phyloP scores from a whole-genome alignment of 768 basidiomycete genomes.

The Tylopilus felleus region DNA sequence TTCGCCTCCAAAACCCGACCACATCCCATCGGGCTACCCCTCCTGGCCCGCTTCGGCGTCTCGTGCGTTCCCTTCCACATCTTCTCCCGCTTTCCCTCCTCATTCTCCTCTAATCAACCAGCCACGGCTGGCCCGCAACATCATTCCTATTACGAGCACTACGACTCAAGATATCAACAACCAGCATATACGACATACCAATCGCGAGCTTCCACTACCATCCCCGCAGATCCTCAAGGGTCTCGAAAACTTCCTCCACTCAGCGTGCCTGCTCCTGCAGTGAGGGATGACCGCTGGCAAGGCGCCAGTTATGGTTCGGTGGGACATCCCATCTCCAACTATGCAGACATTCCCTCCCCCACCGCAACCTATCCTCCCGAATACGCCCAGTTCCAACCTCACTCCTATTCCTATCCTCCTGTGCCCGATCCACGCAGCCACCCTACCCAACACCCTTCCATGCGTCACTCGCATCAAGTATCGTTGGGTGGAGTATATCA shows the following conservation, averaged over 20 bases:
- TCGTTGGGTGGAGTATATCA: constrained; percentile 27
- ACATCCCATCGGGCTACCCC: constrained; percentile 47
- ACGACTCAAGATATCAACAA: constrained; percentile 48
- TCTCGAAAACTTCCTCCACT: constrained; percentile 61
- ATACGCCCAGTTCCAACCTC: constrained; percentile 47
- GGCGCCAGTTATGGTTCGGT: constrained; percentile 37
- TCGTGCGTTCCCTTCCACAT: constrained; percentile 32
- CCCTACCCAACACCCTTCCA: constrained; percentile 21
- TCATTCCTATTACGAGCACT: constrained; percentile 52
- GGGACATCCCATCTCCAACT: constrained; percentile 35
- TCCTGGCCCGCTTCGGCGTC: constrained; percentile 37
- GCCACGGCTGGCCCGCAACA: constrained; percentile 46
- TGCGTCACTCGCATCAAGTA: constrained; percentile 30
- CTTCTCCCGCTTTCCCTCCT: constrained; percentile 1
- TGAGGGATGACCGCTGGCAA: constrained; percentile 51
- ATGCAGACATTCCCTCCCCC: constrained; percentile 55
- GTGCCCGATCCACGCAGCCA: constrained; percentile 38
- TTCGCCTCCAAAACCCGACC: constrained; percentile 57
- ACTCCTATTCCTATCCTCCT: constrained; percentile 33
- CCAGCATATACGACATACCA: constrained; percentile 43
- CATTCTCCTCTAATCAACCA: constrained; percentile 5
- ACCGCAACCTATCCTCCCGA: constrained; percentile 57
- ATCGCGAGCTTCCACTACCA: constrained; percentile 47
- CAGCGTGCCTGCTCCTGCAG: constrained; percentile 38
- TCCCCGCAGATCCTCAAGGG: constrained; percentile 46